Base-by-base conservation (phyloP, 352 stramenopile species). In the Phytophthora lateralis region DNA sequence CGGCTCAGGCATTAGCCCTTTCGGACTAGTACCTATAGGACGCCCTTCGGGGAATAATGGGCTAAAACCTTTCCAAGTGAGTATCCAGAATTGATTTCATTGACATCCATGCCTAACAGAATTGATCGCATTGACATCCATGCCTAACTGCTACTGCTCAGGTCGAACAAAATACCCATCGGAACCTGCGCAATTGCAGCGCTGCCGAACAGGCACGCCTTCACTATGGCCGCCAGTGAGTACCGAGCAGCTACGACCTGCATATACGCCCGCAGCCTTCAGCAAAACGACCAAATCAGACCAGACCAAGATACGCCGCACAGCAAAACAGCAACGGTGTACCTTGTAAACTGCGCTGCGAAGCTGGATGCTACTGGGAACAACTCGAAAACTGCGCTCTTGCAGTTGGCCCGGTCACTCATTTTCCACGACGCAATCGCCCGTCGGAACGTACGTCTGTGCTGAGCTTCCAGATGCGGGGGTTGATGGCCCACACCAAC, bases 261-360 rank as follows among this genome's bases (percentile, higher is more conserved):
- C 17, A 58, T 9, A 32, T 73, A 76, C 11, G 41, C 44, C 8
- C 35, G 54, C 7, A 76, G 48, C 15, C 68, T 76, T 39, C 8
- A 45, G 15, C n/a, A 48, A 62, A 43, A 44, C 6, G 6, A 51
- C 14, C 27, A 21, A 4, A 26, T 45, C 18, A 45, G 39, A 45
- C n/a, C 18, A 18, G 14, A 50, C 14, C 44, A 4, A 54, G 34
- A 32, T 4, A 50, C 4, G 21, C 2, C 8, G 3, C 7, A n/a
- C 8, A 45, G 18, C 6, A 44, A 43, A 52, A 29, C 11, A 18
- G 45, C 26, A 50, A 5, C 21, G 52, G 30, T 43, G 15, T 45
- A 78, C 70, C 70, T 73, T 46, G 62, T 71, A 44, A 75, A 73
- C 26, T 71, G 70, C 21, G 57, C 53, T 21, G 49, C 37, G 21